Conservation (phyloP, 2,329 filamentous ascomycete genomes). For the Phialocephala sp. region DNA sequence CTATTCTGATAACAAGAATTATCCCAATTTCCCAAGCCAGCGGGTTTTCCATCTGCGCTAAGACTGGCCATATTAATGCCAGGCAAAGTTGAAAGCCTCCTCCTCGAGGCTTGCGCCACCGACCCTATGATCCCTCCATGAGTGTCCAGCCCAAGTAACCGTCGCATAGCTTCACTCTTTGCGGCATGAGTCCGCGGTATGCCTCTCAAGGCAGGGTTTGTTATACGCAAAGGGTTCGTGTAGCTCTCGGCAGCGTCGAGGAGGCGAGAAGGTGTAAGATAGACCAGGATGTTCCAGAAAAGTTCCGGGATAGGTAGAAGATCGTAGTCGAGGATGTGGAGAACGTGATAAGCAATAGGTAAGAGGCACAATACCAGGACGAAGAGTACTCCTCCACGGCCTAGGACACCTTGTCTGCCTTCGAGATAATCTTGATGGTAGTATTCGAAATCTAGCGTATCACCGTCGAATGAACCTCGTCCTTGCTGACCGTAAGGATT, state of each 20-base stretch:
- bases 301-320: slow-evolving; percentile 52
- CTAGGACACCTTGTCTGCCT: slow-evolving; percentile 24
- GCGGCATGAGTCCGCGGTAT: slow-evolving; percentile 54
- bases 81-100: slow-evolving; percentile 56
- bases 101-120: slow-evolving; percentile 63
- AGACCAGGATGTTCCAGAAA: slow-evolving; percentile 66
- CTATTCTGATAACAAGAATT: slow-evolving; percentile 99
- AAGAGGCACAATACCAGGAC: slow-evolving; percentile 35
- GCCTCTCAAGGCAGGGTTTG: slow-evolving; percentile 47
- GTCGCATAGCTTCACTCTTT: slow-evolving; percentile 69
- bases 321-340: slow-evolving; percentile 42
- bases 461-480: slow-evolving; percentile 39
- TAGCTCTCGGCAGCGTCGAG: slow-evolving; percentile 60
- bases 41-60: slow-evolving; percentile 53
- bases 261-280: slow-evolving; percentile 59
- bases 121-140: slow-evolving; percentile 59
- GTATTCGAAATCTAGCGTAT: slow-evolving; percentile 34
- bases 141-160: slow-evolving; percentile 64
- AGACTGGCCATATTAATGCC: slow-evolving; percentile 48
- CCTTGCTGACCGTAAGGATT: slow-evolving; percentile 32
- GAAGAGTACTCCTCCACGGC: slow-evolving; percentile 29
- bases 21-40: slow-evolving; percentile 86
- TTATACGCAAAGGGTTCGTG: slow-evolving; percentile 50
- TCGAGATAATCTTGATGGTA: slow-evolving; percentile 44
- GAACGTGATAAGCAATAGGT: slow-evolving; percentile 39